phyloP scores from a whole-genome alignment of 2,329 filamentous ascomycete genomes.

The Talaromyces sp. region DNA sequence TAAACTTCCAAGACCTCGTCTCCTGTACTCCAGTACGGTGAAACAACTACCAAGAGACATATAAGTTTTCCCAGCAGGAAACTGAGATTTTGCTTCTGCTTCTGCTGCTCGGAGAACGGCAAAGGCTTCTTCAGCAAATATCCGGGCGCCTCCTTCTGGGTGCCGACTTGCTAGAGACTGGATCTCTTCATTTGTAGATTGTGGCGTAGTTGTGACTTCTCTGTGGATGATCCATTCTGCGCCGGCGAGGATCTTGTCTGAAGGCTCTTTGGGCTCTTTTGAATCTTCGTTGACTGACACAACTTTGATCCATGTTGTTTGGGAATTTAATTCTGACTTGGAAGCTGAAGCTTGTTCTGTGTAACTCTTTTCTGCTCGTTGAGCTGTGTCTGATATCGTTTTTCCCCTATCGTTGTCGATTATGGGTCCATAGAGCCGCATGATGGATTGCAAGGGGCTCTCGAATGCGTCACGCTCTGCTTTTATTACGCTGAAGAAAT shows the following conservation, averaged over 20 bases:
- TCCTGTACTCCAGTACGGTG: constrained; percentile 1
- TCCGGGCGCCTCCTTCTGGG: neutral
- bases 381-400: neutral
- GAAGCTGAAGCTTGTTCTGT: neutral
- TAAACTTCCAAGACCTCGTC: neutral
- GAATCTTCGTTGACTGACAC: neutral
- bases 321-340: neutral
- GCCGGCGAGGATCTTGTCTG: neutral
- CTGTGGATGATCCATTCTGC: neutral
- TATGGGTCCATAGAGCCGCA: constrained; percentile 6
- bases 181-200: neutral
- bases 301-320: neutral
- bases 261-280: neutral
- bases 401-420: neutral
- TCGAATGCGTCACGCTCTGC: constrained; percentile 8
- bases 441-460: constrained; percentile 3
- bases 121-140: neutral
- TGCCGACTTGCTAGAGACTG: neutral
- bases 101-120: neutral
- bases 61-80: neutral
- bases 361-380: neutral
- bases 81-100: neutral
- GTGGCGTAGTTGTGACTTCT: neutral
- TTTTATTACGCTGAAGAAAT: neutral
- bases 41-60: constrained; percentile 8